These are phyloP conservation scores for Cymbidium sinense DNA, from an alignment of 106 monocot species.

Conservation along the genomic window DNA sequence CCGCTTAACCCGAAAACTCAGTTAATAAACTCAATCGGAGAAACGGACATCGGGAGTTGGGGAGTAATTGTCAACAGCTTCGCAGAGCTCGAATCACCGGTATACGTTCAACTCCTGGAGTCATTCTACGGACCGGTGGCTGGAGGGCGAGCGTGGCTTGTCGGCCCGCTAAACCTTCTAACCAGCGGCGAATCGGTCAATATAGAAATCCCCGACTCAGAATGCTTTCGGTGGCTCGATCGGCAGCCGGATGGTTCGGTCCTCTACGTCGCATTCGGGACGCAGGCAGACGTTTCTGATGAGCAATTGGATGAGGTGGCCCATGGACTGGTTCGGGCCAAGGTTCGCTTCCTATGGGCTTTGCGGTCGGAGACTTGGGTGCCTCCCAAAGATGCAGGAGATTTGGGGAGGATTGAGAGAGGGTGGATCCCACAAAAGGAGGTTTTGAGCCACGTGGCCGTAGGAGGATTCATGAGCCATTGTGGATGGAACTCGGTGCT, in stretches of 20 bases:
- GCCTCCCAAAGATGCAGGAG: slow-evolving; percentile 1
- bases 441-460: slow-evolving; percentile 25
- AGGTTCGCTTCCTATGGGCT: slow-evolving; percentile 25
- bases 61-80: slow-evolving; percentile 17
- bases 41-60: background rate
- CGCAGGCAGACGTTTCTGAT: slow-evolving; percentile 17
- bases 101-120: background rate
- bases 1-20: background rate
- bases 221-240: slow-evolving; percentile 11
- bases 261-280: slow-evolving; percentile 45
- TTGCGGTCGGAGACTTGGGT: slow-evolving; percentile 21
- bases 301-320: slow-evolving; percentile 32
- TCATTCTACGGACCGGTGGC: background rate
- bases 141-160: slow-evolving; percentile 8
- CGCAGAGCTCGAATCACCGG: background rate
- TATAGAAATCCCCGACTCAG: background rate
- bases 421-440: slow-evolving; percentile 40
- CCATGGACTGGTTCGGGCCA: slow-evolving; percentile 19
- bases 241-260: slow-evolving; percentile 14
- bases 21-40: background rate
- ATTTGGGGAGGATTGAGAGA: slow-evolving; percentile 11
- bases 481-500: slow-evolving; percentile 78
- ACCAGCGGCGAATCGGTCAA: background rate
- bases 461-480: slow-evolving; percentile 45
- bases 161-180: slow-evolving; percentile 11